Percentiles rank a stretch among this genome's conserved stretches.
These are phyloP conservation scores for Medicago lupulina DNA, from an alignment of 306 rosid genomes.

Conservation along the genomic window DNA sequence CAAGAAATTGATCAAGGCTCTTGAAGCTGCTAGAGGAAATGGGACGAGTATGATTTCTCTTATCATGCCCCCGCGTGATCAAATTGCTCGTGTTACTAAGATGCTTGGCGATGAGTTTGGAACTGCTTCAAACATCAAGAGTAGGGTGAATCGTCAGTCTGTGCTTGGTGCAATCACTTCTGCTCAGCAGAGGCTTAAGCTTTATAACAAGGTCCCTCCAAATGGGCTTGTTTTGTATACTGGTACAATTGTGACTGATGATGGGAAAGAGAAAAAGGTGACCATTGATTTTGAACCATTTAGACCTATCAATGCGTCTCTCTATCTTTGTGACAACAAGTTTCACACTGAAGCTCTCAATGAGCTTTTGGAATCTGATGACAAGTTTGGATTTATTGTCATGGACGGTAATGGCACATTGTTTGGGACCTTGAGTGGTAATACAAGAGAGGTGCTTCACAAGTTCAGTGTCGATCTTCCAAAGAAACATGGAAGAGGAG, in stretches of 20 bases:
- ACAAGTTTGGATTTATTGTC: constrained; percentile 86
- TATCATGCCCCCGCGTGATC: constrained; percentile 94
- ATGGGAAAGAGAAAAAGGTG: constrained; percentile 90
- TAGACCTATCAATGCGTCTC: constrained; percentile 85
- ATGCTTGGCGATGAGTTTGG: constrained; percentile 96
- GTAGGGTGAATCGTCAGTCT: constrained; percentile 90
- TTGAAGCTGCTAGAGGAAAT: constrained; percentile 91
- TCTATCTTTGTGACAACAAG: constrained; percentile 92
- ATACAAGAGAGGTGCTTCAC: constrained; percentile 88
- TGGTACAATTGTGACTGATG: constrained; percentile 86
- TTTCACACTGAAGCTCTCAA: constrained; percentile 85
- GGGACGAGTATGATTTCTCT: constrained; percentile 97
- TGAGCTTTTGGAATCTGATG: constrained; percentile 87
- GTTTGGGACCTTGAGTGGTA: constrained; percentile 89
- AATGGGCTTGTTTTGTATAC: constrained; percentile 87
- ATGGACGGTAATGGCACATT: constrained; percentile 94
- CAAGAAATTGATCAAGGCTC: constrained; percentile 86
- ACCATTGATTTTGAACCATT: constrained; percentile 92
- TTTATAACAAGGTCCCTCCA: constrained; percentile 86
- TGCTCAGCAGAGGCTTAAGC: constrained; percentile 89
- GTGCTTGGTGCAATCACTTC: constrained; percentile 90
- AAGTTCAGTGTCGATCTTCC: constrained; percentile 92
- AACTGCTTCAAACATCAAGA: constrained; percentile 88
- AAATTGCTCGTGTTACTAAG: constrained; percentile 86
- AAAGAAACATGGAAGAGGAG: constrained; percentile 94